phyloP scores from a whole-genome alignment of 495 filamentous ascomycete genomes.

The Clohesyomyces aquaticus region DNA sequence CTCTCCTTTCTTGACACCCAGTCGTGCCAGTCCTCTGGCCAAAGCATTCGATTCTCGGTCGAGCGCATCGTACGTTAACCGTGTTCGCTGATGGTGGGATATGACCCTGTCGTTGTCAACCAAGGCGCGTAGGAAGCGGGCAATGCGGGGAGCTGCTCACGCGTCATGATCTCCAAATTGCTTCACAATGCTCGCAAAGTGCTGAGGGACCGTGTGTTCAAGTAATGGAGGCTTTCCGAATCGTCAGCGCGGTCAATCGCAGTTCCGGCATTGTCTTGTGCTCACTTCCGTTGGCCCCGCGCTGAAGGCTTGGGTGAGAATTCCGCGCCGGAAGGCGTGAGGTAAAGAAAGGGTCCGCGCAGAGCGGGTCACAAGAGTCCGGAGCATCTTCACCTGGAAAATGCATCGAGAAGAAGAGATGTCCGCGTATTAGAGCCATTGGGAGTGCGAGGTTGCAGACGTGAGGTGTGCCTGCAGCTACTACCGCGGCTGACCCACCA shows the following conservation, averaged over 20 bases:
- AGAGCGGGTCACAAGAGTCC: constrained; percentile 21
- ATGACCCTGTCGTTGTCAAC: constrained; percentile 57
- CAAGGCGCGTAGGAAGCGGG: constrained; percentile 24
- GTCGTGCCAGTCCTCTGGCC: constrained; percentile 69
- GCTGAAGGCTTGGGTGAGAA: constrained; percentile 44
- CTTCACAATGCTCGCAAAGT: constrained; percentile 74
- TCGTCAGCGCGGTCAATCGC: constrained; percentile 18
- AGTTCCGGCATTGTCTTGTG: not conserved
- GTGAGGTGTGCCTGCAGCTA: not conserved
- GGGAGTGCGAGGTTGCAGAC: not conserved
- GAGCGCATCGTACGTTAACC: constrained; percentile 73
- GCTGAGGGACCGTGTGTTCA: constrained; percentile 75
- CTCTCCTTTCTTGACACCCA: constrained; percentile 82
- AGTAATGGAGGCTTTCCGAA: constrained; percentile 67
- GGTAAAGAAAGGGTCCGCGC: not conserved
- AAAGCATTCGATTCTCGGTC: constrained; percentile 77
- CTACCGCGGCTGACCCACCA: not conserved
- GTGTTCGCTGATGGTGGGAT: constrained; percentile 63
- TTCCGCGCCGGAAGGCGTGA: constrained; percentile 18
- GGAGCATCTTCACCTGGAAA: constrained; percentile 24
- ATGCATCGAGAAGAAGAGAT: constrained; percentile 4
- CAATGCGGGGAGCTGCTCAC: constrained; percentile 54
- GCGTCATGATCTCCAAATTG: constrained; percentile 75
- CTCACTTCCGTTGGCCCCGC: constrained; percentile 47
- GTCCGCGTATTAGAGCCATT: not conserved